Percentiles rank a stretch among this genome's conserved stretches.
phyloP scores from a whole-genome alignment of 129 eudicot genomes.

The Glebionis coronaria region DNA sequence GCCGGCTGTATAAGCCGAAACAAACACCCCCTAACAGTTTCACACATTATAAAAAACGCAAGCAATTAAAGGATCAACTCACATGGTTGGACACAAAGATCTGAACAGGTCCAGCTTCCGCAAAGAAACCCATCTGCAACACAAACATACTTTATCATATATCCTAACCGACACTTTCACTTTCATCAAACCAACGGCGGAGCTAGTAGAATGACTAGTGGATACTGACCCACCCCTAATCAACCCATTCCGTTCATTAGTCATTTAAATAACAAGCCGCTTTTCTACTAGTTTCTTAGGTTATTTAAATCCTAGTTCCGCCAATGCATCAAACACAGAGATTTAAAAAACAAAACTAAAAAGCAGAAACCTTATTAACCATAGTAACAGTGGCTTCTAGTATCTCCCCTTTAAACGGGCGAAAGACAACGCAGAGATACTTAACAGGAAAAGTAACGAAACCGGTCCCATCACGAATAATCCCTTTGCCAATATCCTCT shows the following conservation, averaged over 20 bases:
- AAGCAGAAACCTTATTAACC: slow-evolving; percentile 80
- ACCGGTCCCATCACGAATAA: slow-evolving; percentile 89
- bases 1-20: too few relatives aligned
- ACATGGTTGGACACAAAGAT: slow-evolving; percentile 92
- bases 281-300: too few relatives aligned
- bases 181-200: not conserved
- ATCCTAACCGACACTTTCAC: not conserved
- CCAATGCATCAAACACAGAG: too few relatives aligned
- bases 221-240: too few relatives aligned
- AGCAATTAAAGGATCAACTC: slow-evolving; percentile 22
- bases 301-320: too few relatives aligned
- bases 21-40: too few relatives aligned
- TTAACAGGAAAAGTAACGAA: slow-evolving; percentile 89
- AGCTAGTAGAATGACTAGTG: too few relatives aligned
- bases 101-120: slow-evolving; percentile 96
- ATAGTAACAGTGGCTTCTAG: slow-evolving; percentile 94
- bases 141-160: too few relatives aligned
- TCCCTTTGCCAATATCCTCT: slow-evolving; percentile 83
- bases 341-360: too few relatives aligned
- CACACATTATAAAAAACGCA: not conserved
- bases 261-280: too few relatives aligned
- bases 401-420: slow-evolving; percentile 97
- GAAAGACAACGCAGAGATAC: slow-evolving; percentile 89
- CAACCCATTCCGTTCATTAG: too few relatives aligned
- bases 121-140: slow-evolving; percentile 95